Percentiles rank a stretch among this genome's conserved stretches.
phyloP scores from a whole-genome alignment of 2,329 filamentous ascomycete species.

The Fusarium goolgardi region DNA sequence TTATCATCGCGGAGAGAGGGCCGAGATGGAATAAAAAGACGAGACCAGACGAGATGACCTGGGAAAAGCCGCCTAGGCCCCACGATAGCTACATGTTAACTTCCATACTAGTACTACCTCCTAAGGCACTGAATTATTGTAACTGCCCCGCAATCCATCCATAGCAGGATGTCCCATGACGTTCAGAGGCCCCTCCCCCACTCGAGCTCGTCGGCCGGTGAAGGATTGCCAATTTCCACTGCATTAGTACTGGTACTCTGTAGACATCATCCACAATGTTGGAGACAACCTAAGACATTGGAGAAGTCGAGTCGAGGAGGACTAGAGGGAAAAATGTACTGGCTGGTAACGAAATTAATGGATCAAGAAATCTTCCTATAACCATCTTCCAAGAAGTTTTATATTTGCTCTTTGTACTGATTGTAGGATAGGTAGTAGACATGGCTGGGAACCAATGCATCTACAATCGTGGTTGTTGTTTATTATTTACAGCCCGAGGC shows the following conservation, averaged over 20 bases:
- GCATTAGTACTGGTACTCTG: too few relatives aligned
- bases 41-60: conserved; percentile 20
- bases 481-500: neutral
- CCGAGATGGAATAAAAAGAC: conserved; percentile 34
- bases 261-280: conserved; percentile 2
- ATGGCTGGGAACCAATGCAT: neutral
- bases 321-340: conserved; percentile 18
- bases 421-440: neutral
- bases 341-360: neutral
- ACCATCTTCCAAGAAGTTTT: neutral
- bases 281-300: conserved; percentile 23
- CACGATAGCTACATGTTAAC: conserved; percentile 19
- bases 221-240: too few relatives aligned
- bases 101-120: too few relatives aligned
- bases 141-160: conserved; percentile 12
- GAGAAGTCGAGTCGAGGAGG: conserved; percentile 21
- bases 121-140: neutral
- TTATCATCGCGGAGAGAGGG: conserved; percentile 33
- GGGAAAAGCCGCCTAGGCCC: neutral
- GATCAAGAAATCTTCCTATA: neutral
- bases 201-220: neutral
- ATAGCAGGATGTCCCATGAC: conserved; percentile 26
- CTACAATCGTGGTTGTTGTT: neutral
- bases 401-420: neutral
- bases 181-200: conserved; percentile 24